phyloP scores from a whole-genome alignment of 2,329 filamentous ascomycete species.

The Cladophialophora psammophila region DNA sequence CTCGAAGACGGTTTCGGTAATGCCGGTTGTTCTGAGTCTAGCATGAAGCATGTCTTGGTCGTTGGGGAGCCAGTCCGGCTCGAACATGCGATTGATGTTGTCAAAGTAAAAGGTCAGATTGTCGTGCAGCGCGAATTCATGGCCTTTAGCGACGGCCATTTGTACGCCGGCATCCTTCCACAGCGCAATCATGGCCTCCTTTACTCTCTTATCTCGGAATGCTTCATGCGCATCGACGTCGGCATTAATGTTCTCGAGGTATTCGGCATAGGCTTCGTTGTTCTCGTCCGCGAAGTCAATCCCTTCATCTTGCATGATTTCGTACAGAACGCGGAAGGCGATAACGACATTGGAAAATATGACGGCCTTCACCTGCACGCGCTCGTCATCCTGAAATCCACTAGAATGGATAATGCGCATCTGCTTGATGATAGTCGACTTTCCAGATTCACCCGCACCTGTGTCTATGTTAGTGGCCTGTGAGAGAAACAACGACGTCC shows the following conservation, averaged over 20 bases:
- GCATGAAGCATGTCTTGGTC: conserved; percentile 95
- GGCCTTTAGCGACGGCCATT: conserved; percentile 87
- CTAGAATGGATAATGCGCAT: conserved; percentile 98
- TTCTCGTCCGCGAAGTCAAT: conserved; percentile 79
- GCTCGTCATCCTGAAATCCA: conserved; percentile 88
- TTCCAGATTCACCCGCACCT: conserved; percentile 95
- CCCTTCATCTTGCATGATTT: conserved; percentile 86
- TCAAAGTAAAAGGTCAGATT: conserved; percentile 91
- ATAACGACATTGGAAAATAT: conserved; percentile 95
- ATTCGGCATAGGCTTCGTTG: conserved; percentile 80
- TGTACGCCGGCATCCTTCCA: conserved; percentile 87
- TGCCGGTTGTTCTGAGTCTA: conserved; percentile 88
- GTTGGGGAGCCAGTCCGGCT: conserved; percentile 80
- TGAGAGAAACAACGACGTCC: too few relatives aligned
- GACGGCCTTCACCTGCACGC: conserved; percentile 91
- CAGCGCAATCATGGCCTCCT: conserved; percentile 77
- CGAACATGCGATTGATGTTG: conserved; percentile 77
- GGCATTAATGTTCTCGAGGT: conserved; percentile 74
- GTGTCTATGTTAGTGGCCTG: conserved; percentile 21
- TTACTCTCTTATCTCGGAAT: conserved; percentile 71
- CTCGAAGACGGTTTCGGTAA: conserved; percentile 94
- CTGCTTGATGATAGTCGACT: conserved; percentile 97
- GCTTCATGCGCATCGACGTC: conserved; percentile 84
- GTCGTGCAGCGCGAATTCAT: conserved; percentile 95
- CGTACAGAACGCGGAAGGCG: conserved; percentile 86